Evolutionary conservation across 2,329 filamentous ascomycete species (phyloP), one percentile per base, ranked within the genome.

Genomic region (Hymenoscyphus repandus): DNA sequence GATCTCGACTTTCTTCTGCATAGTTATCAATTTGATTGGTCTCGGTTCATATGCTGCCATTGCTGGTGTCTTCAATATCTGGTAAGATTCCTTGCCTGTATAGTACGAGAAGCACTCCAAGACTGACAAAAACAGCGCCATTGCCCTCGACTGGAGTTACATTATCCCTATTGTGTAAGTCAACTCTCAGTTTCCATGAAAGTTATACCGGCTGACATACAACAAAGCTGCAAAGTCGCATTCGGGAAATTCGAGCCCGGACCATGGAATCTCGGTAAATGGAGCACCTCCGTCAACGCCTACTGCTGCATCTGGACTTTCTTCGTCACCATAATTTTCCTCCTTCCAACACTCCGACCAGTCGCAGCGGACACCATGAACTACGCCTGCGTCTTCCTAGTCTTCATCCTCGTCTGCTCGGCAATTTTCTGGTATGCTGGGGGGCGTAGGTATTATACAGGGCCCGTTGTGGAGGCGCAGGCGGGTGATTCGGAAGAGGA

Each of bases 1-100:
- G 78, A 70, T 80, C 49, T 76, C 73, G 49, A 70, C 76, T 30
- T 65, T 75, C 58, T 75, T 72, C 53, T 80, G 76, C 66, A 74
- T 80, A 55, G 67, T 71, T 45, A 78, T 82, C 68, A 81, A 81
- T 64, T 69, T 82, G 54, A 79, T 82, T 59, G 78, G 74, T 39
- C 72, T 82, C 5, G 78, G 75, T 40, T 77, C 73, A 27, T 77
- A 78, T 62, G 72, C 74, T 27, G 74, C 74, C 51, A 78, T 79
- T 53, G 57, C 68, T 4, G 76, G 74, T 52, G 73, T 79, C 45
- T 79, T 79, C 68, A 78, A 77, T 61, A 66, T 77, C 39, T 77
- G 59, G 51, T 53, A 43, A 33, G 36, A 41, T 22, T 13, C 12
- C 22, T 27, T 15, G 9, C 18, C 13, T 36, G 34, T 31, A 2